Evolutionary conservation across 2,329 filamentous ascomycete species (phyloP).

Genomic region (Aspergillus oerlinghausenensis): DNA sequence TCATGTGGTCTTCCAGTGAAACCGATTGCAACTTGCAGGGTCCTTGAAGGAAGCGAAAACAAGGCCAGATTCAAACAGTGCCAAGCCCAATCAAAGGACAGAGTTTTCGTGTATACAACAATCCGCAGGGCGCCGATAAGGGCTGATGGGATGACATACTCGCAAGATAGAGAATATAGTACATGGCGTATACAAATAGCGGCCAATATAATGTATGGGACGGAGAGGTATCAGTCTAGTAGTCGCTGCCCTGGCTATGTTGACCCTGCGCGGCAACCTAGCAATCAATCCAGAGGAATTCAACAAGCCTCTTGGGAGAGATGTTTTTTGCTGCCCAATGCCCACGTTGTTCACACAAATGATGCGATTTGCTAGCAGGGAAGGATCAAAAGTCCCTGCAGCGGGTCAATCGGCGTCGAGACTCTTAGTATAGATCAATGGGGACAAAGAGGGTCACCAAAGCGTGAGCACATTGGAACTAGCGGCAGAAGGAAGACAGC

Average conservation of each 20-base stretch:
- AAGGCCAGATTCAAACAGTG: not conserved
- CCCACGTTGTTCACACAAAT: constrained; percentile 14
- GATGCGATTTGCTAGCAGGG: constrained; percentile 9
- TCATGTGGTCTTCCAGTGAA: not conserved
- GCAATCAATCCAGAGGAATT: constrained; percentile 13
- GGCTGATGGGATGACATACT: constrained; percentile 54
- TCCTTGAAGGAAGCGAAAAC: not conserved
- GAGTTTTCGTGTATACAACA: constrained; percentile 1
- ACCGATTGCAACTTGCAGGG: not conserved
- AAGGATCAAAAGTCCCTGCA: constrained; percentile 7
- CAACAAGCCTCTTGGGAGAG: constrained; percentile 12
- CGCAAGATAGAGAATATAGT: constrained; percentile 62
- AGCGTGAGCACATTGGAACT: constrained; percentile 7
- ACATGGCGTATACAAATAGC: constrained; percentile 30
- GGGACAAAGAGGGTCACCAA: constrained; percentile 9
- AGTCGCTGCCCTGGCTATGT: constrained; percentile 17
- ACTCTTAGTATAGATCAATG: constrained; percentile 8
- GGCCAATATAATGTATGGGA: constrained; percentile 18
- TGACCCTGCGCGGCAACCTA: constrained; percentile 18
- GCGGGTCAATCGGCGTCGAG: not conserved
- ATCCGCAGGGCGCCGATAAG: constrained; percentile 2
- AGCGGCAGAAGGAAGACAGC: constrained; percentile 8
- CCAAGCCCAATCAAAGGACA: not conserved
- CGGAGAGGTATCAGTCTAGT: constrained; percentile 19
- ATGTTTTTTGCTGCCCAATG: constrained; percentile 22